Conservation (phyloP, 495 filamentous ascomycete genomes). For the Penicillium antarcticum region DNA sequence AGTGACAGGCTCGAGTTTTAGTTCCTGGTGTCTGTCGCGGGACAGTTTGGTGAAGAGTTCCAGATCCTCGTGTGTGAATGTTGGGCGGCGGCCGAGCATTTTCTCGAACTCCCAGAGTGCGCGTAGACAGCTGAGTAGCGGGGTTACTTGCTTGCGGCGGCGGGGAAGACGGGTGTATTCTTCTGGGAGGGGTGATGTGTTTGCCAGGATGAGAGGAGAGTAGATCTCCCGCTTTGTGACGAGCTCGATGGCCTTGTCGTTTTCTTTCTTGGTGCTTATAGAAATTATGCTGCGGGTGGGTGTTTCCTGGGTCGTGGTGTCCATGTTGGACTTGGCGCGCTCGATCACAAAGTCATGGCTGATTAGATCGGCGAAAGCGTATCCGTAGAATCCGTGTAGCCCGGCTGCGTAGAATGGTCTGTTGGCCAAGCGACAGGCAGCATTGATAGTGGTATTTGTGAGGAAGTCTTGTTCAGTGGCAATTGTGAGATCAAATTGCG, state of each 20-base stretch:
- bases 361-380: conserved; percentile 89
- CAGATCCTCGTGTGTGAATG: conserved; percentile 55
- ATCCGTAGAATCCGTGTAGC: conserved; percentile 89
- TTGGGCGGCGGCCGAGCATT: conserved; percentile 51
- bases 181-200: conserved; percentile 67
- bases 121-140: conserved; percentile 75
- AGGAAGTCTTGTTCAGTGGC: conserved; percentile 81
- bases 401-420: conserved; percentile 86
- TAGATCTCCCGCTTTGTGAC: conserved; percentile 91
- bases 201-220: conserved; percentile 74
- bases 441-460: conserved; percentile 74
- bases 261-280: conserved; percentile 68
- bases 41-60: conserved; percentile 73
- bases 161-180: conserved; percentile 64
- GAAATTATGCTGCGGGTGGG: conserved; percentile 72
- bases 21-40: conserved; percentile 66
- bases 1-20: conserved; percentile 73
- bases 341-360: conserved; percentile 84
- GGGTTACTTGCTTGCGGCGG: conserved; percentile 70
- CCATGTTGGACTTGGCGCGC: conserved; percentile 72
- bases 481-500: conserved; percentile 79
- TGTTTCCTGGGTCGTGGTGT: conserved; percentile 67
- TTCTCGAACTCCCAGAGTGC: conserved; percentile 78
- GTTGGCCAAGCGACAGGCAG: conserved; percentile 68
- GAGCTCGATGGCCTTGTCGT: conserved; percentile 73